These are phyloP conservation scores for Potentilla sterilis DNA, from an alignment of 306 rosid genomes.

Conservation along the genomic window DNA sequence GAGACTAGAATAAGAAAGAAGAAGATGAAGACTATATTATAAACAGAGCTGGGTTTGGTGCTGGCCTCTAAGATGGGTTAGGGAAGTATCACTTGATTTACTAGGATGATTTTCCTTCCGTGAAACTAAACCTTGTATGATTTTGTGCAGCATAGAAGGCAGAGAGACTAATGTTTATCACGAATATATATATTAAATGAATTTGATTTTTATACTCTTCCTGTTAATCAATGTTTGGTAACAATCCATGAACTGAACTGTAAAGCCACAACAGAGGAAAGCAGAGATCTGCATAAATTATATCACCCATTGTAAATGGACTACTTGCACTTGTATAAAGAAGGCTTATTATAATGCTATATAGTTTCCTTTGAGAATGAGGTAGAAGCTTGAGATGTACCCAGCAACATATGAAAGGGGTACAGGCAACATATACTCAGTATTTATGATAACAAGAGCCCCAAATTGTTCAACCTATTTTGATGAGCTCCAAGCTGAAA, in stretches of 20 bases:
- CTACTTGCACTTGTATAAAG: neutral
- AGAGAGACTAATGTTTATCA: neutral
- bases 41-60: too few relatives aligned
- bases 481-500: neutral
- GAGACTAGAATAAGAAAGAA: too few relatives aligned
- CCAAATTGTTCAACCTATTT: neutral
- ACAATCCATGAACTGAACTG: neutral
- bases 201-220: neutral
- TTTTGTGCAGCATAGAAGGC: neutral
- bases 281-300: neutral
- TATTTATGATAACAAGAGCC: neutral
- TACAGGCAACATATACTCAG: neutral
- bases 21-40: too few relatives aligned
- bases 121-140: too few relatives aligned
- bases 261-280: neutral
- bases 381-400: neutral
- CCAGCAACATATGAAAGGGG: conserved; percentile 14
- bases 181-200: neutral
- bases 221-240: neutral
- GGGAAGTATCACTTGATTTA: too few relatives aligned
- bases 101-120: too few relatives aligned
- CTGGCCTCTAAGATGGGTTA: too few relatives aligned
- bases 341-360: neutral
- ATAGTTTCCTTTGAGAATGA: neutral
- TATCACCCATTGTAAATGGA: neutral